These are phyloP conservation scores for Dissophora globulifera DNA, from an alignment of 192 early-diverging fungal genomes.

Conservation along the genomic window DNA sequence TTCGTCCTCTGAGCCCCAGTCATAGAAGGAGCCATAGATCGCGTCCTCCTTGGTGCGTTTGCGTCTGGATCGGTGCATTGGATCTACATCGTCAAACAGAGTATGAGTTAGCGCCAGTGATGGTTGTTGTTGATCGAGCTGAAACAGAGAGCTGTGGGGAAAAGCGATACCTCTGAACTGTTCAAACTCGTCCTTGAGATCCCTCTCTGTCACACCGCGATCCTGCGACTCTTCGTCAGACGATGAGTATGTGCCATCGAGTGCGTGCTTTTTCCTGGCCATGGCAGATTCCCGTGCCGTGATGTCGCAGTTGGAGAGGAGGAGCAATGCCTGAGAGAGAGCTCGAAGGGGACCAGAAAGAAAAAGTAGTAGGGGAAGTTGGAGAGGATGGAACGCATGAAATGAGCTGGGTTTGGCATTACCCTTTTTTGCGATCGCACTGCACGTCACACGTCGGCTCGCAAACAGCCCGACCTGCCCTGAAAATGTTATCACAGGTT, in stretches of 20 bases:
- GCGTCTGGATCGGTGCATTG: slow-evolving; percentile 43
- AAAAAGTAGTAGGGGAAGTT: too few relatives aligned
- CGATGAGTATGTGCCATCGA: slow-evolving; percentile 34
- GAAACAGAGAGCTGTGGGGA: neutral
- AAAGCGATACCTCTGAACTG: slow-evolving; percentile 57
- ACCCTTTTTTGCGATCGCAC: too few relatives aligned
- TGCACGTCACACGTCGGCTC: neutral
- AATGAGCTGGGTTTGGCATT: too few relatives aligned
- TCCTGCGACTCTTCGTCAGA: slow-evolving; percentile 40
- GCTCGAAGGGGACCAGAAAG: neutral
- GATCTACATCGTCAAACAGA: slow-evolving; percentile 23
- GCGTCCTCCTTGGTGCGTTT: slow-evolving; percentile 69
- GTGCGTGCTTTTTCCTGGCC: slow-evolving; percentile 29
- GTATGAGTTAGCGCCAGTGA: too few relatives aligned
- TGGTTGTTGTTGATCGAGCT: too few relatives aligned
- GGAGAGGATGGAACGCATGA: neutral
- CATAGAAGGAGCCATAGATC: slow-evolving; percentile 67
- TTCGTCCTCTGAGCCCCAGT: slow-evolving; percentile 44
- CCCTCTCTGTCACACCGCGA: slow-evolving; percentile 39
- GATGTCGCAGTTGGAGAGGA: neutral
- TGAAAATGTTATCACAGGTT: too few relatives aligned
- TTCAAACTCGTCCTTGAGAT: slow-evolving; percentile 65
- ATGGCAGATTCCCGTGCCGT: slow-evolving; percentile 9
- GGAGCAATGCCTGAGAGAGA: neutral
- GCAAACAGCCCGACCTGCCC: too few relatives aligned